A percentile compares a stretch with the other conserved stretches of the same genome.
phyloP scores from a whole-genome alignment of 202 grass and related monocot species.

The Schoenoplectus triqueter region DNA sequence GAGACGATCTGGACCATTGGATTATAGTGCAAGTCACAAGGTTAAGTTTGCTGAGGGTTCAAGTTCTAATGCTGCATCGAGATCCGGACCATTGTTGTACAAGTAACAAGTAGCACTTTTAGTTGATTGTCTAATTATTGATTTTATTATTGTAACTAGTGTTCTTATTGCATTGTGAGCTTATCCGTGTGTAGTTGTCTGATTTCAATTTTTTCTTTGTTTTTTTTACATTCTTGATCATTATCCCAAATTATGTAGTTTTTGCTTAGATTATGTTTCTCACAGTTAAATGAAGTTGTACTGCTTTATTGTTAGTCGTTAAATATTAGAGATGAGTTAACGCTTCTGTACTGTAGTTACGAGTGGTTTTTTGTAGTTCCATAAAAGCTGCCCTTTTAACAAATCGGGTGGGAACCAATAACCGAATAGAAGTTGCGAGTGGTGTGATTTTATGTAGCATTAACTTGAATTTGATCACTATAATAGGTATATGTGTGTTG shows the following conservation, averaged over 20 bases:
- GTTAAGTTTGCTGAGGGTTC: conserved; percentile 83
- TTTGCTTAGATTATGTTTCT: conserved; percentile 1
- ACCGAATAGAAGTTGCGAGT: background rate
- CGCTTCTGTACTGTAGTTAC: background rate
- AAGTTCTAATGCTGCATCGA: conserved; percentile 54
- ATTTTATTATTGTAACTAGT: conserved; percentile 15
- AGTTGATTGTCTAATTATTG: conserved; percentile 22
- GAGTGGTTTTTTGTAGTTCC: background rate
- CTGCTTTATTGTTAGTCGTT: background rate
- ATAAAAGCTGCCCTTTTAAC: no score
- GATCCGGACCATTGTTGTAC: conserved; percentile 37
- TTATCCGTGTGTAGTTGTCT: background rate
- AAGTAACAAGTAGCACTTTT: conserved; percentile 5
- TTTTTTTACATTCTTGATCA: background rate
- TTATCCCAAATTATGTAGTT: conserved; percentile 17
- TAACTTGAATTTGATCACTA: background rate
- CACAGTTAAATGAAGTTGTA: background rate
- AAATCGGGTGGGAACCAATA: no score
- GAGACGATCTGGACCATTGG: conserved; percentile 70
- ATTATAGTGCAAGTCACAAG: conserved; percentile 69
- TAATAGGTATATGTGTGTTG: background rate
- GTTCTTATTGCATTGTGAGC: conserved; percentile 1
- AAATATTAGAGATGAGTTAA: background rate
- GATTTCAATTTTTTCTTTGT: no score
- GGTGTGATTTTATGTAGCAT: background rate